Percentiles rank a stretch among this genome's conserved stretches.
Conservation (phyloP, 345 rosid genomes). For the Populus simonii region DNA sequence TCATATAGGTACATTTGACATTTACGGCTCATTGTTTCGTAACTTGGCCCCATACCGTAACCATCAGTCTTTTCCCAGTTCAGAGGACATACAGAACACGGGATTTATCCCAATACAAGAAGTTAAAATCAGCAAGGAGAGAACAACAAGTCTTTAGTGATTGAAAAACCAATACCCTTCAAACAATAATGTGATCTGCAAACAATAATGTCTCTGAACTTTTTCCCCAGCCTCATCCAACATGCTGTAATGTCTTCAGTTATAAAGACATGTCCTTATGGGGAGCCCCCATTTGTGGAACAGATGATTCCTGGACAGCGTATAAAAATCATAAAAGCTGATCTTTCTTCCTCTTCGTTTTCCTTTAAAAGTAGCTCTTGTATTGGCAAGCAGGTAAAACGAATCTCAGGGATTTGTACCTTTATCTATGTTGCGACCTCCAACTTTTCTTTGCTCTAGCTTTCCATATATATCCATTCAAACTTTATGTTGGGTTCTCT, state of each 20-base stretch:
- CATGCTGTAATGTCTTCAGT: conserved; percentile 8
- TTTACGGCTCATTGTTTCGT: conserved; percentile 8
- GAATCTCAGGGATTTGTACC: background rate
- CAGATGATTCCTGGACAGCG: background rate
- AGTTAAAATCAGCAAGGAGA: background rate
- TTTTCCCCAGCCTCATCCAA: background rate
- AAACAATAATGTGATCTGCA: background rate
- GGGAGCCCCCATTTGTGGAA: background rate
- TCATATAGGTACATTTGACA: conserved; percentile 19
- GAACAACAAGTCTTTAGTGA: background rate
- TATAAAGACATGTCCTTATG: background rate
- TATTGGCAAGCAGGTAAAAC: background rate
- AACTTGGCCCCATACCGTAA: conserved; percentile 10
- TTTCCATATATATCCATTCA: background rate
- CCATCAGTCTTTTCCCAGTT: conserved; percentile 9
- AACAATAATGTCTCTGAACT: background rate
- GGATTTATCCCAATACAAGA: background rate
- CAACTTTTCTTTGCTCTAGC: conserved; percentile 3
- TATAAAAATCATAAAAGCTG: background rate
- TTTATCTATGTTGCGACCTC: background rate
- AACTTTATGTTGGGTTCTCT: background rate
- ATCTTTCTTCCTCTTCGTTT: background rate
- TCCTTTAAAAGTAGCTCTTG: background rate
- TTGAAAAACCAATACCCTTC: background rate
- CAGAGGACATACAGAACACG: background rate